These are phyloP conservation scores for Crepidotus variabilis DNA, from an alignment of 768 basidiomycete species.

Conservation along the genomic window DNA sequence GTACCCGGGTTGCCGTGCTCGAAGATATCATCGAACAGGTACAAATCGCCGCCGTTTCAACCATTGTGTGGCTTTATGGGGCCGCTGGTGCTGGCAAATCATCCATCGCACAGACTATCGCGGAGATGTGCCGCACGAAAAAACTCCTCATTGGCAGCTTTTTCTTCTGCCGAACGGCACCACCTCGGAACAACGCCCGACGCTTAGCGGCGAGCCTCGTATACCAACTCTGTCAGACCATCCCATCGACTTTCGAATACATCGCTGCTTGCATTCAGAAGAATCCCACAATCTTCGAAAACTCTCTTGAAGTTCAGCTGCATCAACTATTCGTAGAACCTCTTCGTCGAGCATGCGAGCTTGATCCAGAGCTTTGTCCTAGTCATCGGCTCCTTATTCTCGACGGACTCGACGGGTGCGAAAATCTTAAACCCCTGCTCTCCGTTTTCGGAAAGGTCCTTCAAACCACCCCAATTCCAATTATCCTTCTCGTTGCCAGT, in stretches of 20 bases:
- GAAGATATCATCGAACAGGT: neutral
- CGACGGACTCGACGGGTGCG: conserved; percentile 15
- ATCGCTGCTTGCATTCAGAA: conserved; percentile 3
- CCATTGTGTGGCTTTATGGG: conserved; percentile 15
- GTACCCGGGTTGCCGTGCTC: conserved; percentile 9
- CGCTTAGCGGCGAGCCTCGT: conserved; percentile 12
- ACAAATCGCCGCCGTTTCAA: neutral
- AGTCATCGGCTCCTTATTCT: conserved; percentile 9
- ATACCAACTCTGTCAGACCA: conserved; percentile 4
- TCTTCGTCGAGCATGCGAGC: neutral
- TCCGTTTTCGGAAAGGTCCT: neutral
- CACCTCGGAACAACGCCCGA: conserved; percentile 2
- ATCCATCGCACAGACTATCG: conserved; percentile 9
- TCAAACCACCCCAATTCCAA: neutral
- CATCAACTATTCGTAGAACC: conserved; percentile 9
- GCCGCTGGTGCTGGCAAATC: conserved; percentile 17
- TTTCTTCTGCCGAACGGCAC: conserved; percentile 10
- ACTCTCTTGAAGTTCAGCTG: conserved; percentile 8
- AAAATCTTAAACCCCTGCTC: conserved; percentile 6
- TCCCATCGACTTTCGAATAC: conserved; percentile 2
- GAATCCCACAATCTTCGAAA: conserved; percentile 7
- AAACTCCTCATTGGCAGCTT: conserved; percentile 6
- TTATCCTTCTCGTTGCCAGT: conserved; percentile 11
- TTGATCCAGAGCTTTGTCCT: neutral
- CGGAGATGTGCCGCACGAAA: conserved; percentile 2